phyloP scores from a whole-genome alignment of 2,329 filamentous ascomycete genomes.

The Hymenoscyphus scutula region DNA sequence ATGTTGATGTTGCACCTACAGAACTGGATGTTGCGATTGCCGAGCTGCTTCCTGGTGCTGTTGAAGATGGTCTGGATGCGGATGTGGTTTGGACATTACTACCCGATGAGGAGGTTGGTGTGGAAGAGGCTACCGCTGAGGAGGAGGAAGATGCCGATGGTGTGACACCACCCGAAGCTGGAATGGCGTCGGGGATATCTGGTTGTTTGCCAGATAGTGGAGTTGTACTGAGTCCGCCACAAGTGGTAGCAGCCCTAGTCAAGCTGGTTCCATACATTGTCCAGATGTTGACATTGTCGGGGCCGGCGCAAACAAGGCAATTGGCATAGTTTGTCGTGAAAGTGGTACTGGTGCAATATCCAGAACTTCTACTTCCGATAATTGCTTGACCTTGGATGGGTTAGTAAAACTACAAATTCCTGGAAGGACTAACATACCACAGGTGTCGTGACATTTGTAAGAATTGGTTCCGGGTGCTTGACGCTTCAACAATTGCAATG shows the following conservation, averaged over 20 bases:
- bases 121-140: neutral
- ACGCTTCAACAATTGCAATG: constrained; percentile 18
- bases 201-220: constrained; percentile 7
- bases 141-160: neutral
- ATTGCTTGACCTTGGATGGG: constrained; percentile 11
- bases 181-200: constrained; percentile 9
- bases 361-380: constrained; percentile 3
- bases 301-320: constrained; percentile 25
- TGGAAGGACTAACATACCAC: constrained; percentile 16
- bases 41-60: neutral
- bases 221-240: constrained; percentile 14
- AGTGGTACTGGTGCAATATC: constrained; percentile 20
- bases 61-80: neutral
- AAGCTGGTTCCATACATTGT: constrained; percentile 22
- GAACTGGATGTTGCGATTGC: neutral
- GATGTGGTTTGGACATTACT: neutral
- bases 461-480: constrained; percentile 22
- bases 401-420: neutral
- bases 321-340: constrained; percentile 24
- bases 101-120: neutral
- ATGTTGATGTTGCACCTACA: neutral
- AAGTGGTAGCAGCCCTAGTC: constrained; percentile 15
- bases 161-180: constrained; percentile 10
- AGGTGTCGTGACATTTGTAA: constrained; percentile 22
- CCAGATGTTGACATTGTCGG: constrained; percentile 27